Evolutionary conservation across 2,329 filamentous ascomycete species (phyloP).

Genomic region (Elsinoe batatas): DNA sequence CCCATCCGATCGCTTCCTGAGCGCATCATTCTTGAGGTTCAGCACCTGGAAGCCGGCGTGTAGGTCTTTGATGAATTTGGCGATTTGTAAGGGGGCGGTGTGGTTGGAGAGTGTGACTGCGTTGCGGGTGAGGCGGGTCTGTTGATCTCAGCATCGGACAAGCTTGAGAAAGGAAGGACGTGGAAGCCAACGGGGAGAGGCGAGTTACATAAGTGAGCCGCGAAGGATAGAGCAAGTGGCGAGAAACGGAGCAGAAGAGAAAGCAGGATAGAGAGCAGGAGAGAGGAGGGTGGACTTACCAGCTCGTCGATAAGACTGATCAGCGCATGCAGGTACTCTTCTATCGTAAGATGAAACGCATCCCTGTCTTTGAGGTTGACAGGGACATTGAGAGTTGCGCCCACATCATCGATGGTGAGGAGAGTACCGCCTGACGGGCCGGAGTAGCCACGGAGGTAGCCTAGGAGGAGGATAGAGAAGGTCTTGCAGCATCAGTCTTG

Average conservation of each 20-base stretch:
- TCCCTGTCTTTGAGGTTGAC: slow-evolving; percentile 85
- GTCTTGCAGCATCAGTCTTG: slow-evolving; percentile 16
- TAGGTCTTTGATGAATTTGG: slow-evolving; percentile 85
- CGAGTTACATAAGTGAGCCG: no score
- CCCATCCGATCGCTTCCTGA: slow-evolving; percentile 79
- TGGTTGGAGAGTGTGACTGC: slow-evolving; percentile 88
- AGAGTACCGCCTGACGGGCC: slow-evolving; percentile 44
- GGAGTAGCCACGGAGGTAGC: slow-evolving; percentile 68
- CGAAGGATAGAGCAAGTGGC: no score
- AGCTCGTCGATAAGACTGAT: slow-evolving; percentile 86
- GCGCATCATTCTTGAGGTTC: slow-evolving; percentile 90
- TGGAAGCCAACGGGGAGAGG: no score
- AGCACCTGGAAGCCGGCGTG: slow-evolving; percentile 94
- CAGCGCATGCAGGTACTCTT: slow-evolving; percentile 88
- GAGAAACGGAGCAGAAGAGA: background rate
- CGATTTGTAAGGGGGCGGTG: slow-evolving; percentile 74
- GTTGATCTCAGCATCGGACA: background rate
- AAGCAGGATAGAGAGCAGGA: background rate
- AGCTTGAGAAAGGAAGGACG: no score
- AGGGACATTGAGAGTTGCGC: slow-evolving; percentile 68
- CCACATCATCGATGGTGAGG: slow-evolving; percentile 80
- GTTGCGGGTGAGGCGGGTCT: slow-evolving; percentile 82
- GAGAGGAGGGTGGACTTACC: slow-evolving; percentile 30
- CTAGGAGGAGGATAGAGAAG: slow-evolving; percentile 50
- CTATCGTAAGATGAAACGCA: slow-evolving; percentile 88